Conservation (phyloP, 345 rosid genomes). For the Aquilaria sinensis region DNA sequence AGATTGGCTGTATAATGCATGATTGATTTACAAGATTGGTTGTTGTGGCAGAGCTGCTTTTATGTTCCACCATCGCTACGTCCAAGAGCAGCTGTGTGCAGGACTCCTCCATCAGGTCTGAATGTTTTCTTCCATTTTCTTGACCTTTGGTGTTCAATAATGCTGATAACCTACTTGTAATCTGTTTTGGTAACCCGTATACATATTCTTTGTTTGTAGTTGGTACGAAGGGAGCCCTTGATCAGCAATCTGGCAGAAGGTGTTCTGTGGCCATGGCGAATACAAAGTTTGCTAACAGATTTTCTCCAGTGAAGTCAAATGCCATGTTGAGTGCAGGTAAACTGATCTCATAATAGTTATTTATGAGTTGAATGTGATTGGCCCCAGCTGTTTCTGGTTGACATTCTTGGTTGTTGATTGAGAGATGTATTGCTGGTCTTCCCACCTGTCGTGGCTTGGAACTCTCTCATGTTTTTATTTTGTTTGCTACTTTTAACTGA, state of each 20-base stretch:
- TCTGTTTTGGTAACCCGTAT: not conserved
- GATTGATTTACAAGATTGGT: not conserved
- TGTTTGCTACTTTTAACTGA: not conserved
- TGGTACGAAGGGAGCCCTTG: conserved; percentile 41
- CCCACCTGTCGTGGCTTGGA: no score
- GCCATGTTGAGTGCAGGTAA: conserved; percentile 43
- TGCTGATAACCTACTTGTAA: not conserved
- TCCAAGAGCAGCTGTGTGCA: conserved; percentile 32
- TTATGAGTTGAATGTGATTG: no score
- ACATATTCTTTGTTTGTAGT: conserved; percentile 23
- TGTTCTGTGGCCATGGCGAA: conserved; percentile 36
- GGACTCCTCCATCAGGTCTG: conserved; percentile 75
- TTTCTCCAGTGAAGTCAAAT: conserved; percentile 41
- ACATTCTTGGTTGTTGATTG: not conserved
- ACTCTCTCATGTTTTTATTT: not conserved
- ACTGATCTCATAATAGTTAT: not conserved
- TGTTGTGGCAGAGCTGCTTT: conserved; percentile 62
- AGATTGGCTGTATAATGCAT: no score
- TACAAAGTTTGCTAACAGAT: conserved; percentile 34
- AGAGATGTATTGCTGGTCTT: not conserved
- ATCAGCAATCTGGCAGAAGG: conserved; percentile 44
- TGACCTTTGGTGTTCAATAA: not conserved
- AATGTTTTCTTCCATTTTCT: not conserved
- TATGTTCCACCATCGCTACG: conserved; percentile 91
- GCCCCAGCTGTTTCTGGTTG: not conserved